These are phyloP conservation scores for Alternaria incomplexa DNA, from an alignment of 2,329 filamentous ascomycete genomes.

Conservation along the genomic window DNA sequence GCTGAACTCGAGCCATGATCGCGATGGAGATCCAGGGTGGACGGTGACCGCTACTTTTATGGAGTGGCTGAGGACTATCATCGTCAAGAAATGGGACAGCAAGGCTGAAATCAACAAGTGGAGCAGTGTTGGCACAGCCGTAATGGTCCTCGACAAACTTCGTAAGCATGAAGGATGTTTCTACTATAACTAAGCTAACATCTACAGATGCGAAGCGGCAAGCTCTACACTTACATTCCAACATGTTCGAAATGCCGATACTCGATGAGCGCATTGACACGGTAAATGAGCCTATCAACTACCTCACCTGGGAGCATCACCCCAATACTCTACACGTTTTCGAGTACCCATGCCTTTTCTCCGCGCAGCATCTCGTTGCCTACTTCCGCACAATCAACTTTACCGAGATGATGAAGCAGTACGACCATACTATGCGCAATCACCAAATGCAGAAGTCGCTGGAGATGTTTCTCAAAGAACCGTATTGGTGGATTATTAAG, in stretches of 20 bases:
- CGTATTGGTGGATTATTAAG: slow-evolving; percentile 33
- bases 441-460: slow-evolving; percentile 36
- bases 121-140: slow-evolving; percentile 75
- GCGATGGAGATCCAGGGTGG: slow-evolving; percentile 42
- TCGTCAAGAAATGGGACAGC: slow-evolving; percentile 83
- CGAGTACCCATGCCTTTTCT: slow-evolving; percentile 82
- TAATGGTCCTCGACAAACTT: slow-evolving; percentile 74
- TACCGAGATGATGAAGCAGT: slow-evolving; percentile 80
- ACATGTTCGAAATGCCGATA: slow-evolving; percentile 76
- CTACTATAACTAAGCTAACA: slow-evolving; percentile 12
- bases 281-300: slow-evolving; percentile 69
- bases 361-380: slow-evolving; percentile 71
- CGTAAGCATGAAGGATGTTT: slow-evolving; percentile 53
- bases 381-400: slow-evolving; percentile 92
- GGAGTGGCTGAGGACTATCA: slow-evolving; percentile 76
- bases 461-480: slow-evolving; percentile 29
- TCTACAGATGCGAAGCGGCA: slow-evolving; percentile 25
- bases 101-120: slow-evolving; percentile 72
- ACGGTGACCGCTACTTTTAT: slow-evolving; percentile 52
- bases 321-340: slow-evolving; percentile 75
- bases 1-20: slow-evolving; percentile 17
- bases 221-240: slow-evolving; percentile 58
- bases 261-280: slow-evolving; percentile 78
- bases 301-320: slow-evolving; percentile 70
- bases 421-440: slow-evolving; percentile 58